These are phyloP conservation scores for Capronia coronata DNA, from an alignment of 2,329 filamentous ascomycete species.

Conservation along the genomic window DNA sequence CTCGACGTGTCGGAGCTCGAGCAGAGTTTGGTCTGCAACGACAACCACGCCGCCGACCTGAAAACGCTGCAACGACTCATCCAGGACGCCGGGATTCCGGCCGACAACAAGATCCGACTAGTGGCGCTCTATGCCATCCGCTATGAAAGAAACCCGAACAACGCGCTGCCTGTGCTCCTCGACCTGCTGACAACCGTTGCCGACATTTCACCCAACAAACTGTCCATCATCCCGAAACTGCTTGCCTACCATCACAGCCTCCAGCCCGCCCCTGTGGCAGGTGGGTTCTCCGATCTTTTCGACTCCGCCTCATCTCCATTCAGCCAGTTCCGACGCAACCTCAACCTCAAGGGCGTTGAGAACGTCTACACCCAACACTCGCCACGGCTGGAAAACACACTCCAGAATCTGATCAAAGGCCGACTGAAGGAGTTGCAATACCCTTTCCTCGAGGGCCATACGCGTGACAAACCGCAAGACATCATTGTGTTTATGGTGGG, in stretches of 20 bases:
- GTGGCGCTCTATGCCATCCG: slow-evolving; percentile 92
- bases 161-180: slow-evolving; percentile 73
- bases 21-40: slow-evolving; percentile 93
- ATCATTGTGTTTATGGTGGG: slow-evolving; percentile 92
- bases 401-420: slow-evolving; percentile 92
- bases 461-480: slow-evolving; percentile 92
- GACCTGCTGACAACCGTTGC: slow-evolving; percentile 81
- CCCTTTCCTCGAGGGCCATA: slow-evolving; percentile 86
- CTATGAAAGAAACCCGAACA: slow-evolving; percentile 80
- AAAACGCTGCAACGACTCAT: slow-evolving; percentile 87
- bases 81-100: slow-evolving; percentile 66
- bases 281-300: slow-evolving; percentile 84
- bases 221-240: slow-evolving; percentile 74
- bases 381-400: slow-evolving; percentile 73
- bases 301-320: slow-evolving; percentile 79
- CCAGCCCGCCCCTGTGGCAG: slow-evolving; percentile 66
- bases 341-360: slow-evolving; percentile 87
- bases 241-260: slow-evolving; percentile 81
- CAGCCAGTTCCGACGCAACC: slow-evolving; percentile 65
- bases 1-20: slow-evolving; percentile 97
- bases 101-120: slow-evolving; percentile 78
- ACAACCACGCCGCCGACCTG: slow-evolving; percentile 86
- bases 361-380: slow-evolving; percentile 99
- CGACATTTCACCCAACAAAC: slow-evolving; percentile 67
- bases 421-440: slow-evolving; percentile 79